These are phyloP conservation scores for Arachis monticola DNA, from an alignment of 331 rosid genomes.

Conservation along the genomic window DNA sequence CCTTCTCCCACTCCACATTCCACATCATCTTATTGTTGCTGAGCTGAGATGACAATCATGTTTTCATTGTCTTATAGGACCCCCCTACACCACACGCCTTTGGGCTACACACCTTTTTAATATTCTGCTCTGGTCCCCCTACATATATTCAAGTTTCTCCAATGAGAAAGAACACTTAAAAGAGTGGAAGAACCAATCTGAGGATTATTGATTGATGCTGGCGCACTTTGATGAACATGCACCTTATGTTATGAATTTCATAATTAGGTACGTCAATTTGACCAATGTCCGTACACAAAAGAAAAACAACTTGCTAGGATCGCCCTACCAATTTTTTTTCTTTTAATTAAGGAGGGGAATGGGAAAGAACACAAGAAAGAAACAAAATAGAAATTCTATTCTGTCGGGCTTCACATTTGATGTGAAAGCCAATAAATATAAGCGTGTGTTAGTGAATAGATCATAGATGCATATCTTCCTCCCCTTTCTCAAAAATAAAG, in stretches of 20 bases:
- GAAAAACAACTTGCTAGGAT: not conserved
- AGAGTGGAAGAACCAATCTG: not conserved
- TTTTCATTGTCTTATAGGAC: constrained; percentile 37
- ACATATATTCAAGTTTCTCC: constrained; percentile 9
- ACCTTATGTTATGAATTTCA: constrained; percentile 7
- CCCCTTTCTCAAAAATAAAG: constrained; percentile 11
- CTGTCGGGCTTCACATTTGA: not conserved
- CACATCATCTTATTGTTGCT: not conserved
- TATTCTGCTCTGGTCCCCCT: constrained; percentile 24
- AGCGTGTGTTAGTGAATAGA: not conserved
- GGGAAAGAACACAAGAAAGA: not conserved
- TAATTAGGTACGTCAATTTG: not conserved
- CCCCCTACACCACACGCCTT: constrained; percentile 34
- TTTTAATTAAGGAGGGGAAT: not conserved
- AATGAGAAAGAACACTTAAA: not conserved
- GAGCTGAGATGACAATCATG: constrained; percentile 41
- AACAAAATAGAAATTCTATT: not conserved
- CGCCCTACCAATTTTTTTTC: not conserved
- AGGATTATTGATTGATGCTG: not conserved
- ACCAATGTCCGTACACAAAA: constrained; percentile 24
- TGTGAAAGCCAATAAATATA: not conserved
- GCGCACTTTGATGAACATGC: not conserved
- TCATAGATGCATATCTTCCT: not conserved
- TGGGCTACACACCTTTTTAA: constrained; percentile 22
- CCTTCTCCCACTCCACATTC: constrained; percentile 25